Evolutionary conservation across 2,329 filamentous ascomycete genomes (phyloP), one percentile per base, ranked within the genome.

Genomic region (Penicillium italicum): DNA sequence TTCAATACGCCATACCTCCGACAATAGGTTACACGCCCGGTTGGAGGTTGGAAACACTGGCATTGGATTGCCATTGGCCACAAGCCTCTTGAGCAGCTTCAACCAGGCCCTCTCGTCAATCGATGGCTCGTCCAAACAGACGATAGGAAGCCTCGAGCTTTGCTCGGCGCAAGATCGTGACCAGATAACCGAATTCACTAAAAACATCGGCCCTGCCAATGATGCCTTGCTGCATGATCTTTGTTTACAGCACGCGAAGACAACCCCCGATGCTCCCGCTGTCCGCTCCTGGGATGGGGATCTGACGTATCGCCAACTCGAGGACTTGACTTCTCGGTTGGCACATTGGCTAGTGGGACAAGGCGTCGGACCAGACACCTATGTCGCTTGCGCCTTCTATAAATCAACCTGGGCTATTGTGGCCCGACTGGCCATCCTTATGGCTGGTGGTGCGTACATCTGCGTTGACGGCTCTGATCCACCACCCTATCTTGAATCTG

Each of bases 401-500:
- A 65, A 65, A 42, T 65, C 61, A 0, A 59, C 61, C 4, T 65
- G 61, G 61, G 56, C 62, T 2, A 58, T 65, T 28, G 59, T 65
- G 1, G 62, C 62, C 24, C 53, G 61, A 14, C 56, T 65, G 4
- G 62, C 62, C 1, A 18, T 65, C 9, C 53, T 65, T 24, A 63
- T 61, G 53, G 59, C 61, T 10, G 62, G 61, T 1, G 59, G 60
- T 14, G 88, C 88, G 1, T 91, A 90, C 67, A 78, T 91, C 9
- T 88, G 90, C 8, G 82, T 91, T 7, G 88, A 91, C 73, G 80
- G 90, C 31, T 87, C 86, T 2, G 90, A 91, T 58, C 88, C 88
- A 20, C 82, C 86, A 1, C 84, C 83, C 46, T 77, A 90, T 45
- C 76, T 91, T 51, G 81, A 85, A 43, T 87, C 90, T 68, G 87